Base-by-base conservation (phyloP, 2,329 filamentous ascomycete species). In the Penicillium sp. region DNA sequence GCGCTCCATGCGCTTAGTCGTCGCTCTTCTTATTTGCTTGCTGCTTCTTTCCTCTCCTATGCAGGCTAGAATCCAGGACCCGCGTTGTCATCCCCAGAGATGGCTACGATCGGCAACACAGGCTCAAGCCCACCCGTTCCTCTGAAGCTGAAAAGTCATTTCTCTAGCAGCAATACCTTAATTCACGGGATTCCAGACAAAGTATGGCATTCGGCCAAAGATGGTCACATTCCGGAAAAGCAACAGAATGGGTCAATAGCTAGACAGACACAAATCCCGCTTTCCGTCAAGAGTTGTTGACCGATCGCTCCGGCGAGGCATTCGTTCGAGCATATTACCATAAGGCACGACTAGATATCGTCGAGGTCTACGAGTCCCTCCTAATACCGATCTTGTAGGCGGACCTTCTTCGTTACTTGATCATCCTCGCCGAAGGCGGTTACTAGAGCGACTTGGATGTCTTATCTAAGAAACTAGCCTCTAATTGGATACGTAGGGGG, bases 401-500 rank as follows among this genome's bases (percentile, higher is more conserved):
- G 4, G 73, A 75, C 51, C 61, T 75, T n/a, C 15, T 60, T 75
- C 68, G 72, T 4, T 73, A 75, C 42, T 53, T 75, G 5, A 59
- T 75, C n/a, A 54, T 75, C 0, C 68, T 66, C 42, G 59, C 66
- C 3, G 58, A 74, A 42, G 73, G 72, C 1, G 73, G 73, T 1
- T 61, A 72, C n/a, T 75, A 68, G 66, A 69, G 61, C 24, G 73
- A 75, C 38, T 56, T 74, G 7, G 71, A 75, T 49, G 64, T 71
- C 4, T 54, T 54, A 3, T 71, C 67, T 48, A 61, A 68, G 45
- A 61, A 55, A 25, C 55, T 64, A 0, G 67, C 74, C 12, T 48
- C 57, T 5, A 52, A 66, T 1, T 75, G 71, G 70, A 59, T 75
- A 4, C 71, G 72, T 0, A 24, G 28, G 4, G 50, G 69, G 40